A percentile compares a stretch with the other conserved stretches of the same genome.
Conservation (phyloP, 345 rosid genomes). For the Salix arbutifolia region DNA sequence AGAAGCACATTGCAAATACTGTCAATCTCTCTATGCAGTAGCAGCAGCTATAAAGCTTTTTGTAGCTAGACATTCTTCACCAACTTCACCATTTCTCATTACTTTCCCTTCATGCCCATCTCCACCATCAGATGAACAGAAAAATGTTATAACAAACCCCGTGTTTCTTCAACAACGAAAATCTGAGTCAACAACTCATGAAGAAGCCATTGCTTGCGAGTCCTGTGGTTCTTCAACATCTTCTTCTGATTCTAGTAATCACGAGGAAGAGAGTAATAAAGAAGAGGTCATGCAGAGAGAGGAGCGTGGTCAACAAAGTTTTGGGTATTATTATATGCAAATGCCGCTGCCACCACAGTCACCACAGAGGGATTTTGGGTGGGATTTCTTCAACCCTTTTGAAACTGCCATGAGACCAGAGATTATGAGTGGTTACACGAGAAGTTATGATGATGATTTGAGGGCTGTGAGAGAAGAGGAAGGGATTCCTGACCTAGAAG, state of each 20-base stretch:
- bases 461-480: constrained; percentile 60
- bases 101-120: constrained; percentile 44
- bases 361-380: constrained; percentile 55
- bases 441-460: constrained; percentile 50
- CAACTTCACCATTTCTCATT: constrained; percentile 61
- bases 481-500: constrained; percentile 77
- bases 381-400: constrained; percentile 76
- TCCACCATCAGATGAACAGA: constrained; percentile 19
- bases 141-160: constrained; percentile 41
- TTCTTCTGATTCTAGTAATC: constrained; percentile 29
- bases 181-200: constrained; percentile 40
- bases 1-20: constrained; percentile 61
- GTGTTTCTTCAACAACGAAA: constrained; percentile 53
- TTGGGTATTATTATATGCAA: constrained; percentile 55
- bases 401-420: constrained; percentile 48
- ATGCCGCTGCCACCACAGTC: constrained; percentile 41
- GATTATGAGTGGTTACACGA: constrained; percentile 40
- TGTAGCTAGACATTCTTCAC: constrained; percentile 64
- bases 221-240: constrained; percentile 37
- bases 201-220: constrained; percentile 42
- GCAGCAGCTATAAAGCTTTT: constrained; percentile 65
- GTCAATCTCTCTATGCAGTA: constrained; percentile 63
- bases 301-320: constrained; percentile 18
- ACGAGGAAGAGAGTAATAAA: constrained; percentile 24
- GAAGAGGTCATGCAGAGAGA: constrained; percentile 22